These are phyloP conservation scores for Raffaelea albimanens DNA, from an alignment of 2,329 filamentous ascomycete genomes.

Conservation along the genomic window DNA sequence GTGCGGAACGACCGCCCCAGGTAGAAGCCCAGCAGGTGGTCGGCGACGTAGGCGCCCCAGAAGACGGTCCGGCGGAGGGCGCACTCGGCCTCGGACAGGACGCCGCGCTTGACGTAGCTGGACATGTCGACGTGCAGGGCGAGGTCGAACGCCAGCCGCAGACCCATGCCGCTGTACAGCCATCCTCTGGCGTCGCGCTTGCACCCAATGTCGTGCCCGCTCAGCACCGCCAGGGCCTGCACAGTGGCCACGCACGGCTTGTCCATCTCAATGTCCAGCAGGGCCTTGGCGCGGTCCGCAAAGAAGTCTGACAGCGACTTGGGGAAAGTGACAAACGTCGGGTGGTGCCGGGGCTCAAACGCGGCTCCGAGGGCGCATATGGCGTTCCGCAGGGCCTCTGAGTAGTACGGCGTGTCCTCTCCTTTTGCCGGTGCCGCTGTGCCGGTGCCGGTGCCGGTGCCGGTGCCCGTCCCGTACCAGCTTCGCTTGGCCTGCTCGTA, in stretches of 20 bases:
- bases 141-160: conserved; percentile 33
- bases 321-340: conserved; percentile 17
- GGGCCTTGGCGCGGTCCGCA: conserved; percentile 30
- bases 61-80: conserved; percentile 28
- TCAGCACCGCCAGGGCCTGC: conserved; percentile 34
- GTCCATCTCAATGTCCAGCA: conserved; percentile 36
- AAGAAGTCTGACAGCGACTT: conserved; percentile 27
- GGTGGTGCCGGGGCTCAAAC: conserved; percentile 17
- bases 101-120: conserved; percentile 26
- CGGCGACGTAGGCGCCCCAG: conserved; percentile 31
- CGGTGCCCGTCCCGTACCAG: no score
- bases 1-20: conserved; percentile 30
- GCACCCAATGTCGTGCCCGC: conserved; percentile 31
- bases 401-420: conserved; percentile 11
- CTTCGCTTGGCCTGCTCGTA: conserved; percentile 10
- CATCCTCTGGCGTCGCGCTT: conserved; percentile 34
- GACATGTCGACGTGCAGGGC: conserved; percentile 30
- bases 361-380: conserved; percentile 23
- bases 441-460: no score
- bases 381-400: conserved; percentile 12
- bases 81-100: conserved; percentile 27
- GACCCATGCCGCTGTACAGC: conserved; percentile 37
- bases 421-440: not conserved
- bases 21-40: conserved; percentile 26
- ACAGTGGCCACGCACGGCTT: conserved; percentile 36